phyloP scores from a whole-genome alignment of 768 basidiomycete species.

The Lentinula raphanica region DNA sequence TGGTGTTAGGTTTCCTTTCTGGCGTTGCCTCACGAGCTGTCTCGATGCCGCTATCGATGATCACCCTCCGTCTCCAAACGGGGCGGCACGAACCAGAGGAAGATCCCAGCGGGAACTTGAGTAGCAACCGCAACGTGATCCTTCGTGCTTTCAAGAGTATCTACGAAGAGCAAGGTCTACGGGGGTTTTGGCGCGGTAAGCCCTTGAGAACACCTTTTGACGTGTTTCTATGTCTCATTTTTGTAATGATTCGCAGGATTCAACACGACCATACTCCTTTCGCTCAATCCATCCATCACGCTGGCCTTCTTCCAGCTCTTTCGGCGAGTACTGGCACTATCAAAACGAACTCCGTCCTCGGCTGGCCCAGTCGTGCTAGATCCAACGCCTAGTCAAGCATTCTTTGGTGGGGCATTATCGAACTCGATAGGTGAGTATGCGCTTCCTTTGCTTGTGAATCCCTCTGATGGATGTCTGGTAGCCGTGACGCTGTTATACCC shows the following conservation, averaged over 20 bases:
- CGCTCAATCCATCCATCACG: slow-evolving; percentile 55
- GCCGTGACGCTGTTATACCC: slow-evolving; percentile 49
- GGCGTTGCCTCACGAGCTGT: slow-evolving; percentile 52
- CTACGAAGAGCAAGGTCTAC: slow-evolving; percentile 41
- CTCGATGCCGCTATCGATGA: slow-evolving; percentile 50
- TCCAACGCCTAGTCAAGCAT: slow-evolving; percentile 41
- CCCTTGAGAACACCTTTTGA: background rate
- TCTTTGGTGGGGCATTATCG: slow-evolving; percentile 51
- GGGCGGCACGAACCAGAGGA: slow-evolving; percentile 29
- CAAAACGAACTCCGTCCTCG: slow-evolving; percentile 12
- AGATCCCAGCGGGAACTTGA: slow-evolving; percentile 5
- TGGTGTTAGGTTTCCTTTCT: slow-evolving; percentile 50
- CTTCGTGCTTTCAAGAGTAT: slow-evolving; percentile 34
- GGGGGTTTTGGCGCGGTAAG: slow-evolving; percentile 55
- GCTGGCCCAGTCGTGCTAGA: slow-evolving; percentile 13
- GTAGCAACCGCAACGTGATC: slow-evolving; percentile 19
- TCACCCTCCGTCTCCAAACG: slow-evolving; percentile 51
- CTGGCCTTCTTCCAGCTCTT: slow-evolving; percentile 49
- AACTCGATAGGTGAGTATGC: slow-evolving; percentile 38
- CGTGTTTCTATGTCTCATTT: background rate
- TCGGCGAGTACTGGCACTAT: slow-evolving; percentile 31
- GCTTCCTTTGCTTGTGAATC: background rate
- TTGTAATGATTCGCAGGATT: slow-evolving; percentile 33
- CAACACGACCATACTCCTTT: slow-evolving; percentile 41
- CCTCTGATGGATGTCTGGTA: slow-evolving; percentile 6